phyloP scores from a whole-genome alignment of 345 rosid genomes.

The Combretum micranthum region DNA sequence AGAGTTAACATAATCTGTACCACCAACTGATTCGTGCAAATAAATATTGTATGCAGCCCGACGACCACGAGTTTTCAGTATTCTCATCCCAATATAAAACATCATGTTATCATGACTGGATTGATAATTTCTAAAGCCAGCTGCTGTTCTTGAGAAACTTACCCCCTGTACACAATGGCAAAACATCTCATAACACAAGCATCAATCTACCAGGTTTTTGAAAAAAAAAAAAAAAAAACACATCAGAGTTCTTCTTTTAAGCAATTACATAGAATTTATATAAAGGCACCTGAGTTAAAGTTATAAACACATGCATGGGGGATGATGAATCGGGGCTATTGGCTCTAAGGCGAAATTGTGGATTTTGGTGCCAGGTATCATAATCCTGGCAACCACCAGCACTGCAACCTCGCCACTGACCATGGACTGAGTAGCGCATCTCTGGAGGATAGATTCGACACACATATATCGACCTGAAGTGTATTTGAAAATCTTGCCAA shows the following conservation, averaged over 20 bases:
- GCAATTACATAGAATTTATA: neutral
- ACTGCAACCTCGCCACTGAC: conserved; percentile 95
- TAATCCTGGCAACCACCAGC: conserved; percentile 99
- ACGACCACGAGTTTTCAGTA: conserved; percentile 93
- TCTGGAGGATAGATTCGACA: conserved; percentile 96
- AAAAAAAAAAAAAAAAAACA: neutral
- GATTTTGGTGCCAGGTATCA: conserved; percentile 98
- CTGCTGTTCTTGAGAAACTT: conserved; percentile 90
- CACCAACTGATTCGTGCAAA: conserved; percentile 98
- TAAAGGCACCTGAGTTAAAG: conserved; percentile 81
- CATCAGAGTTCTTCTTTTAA: neutral
- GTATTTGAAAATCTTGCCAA: conserved; percentile 99
- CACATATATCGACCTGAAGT: conserved; percentile 96
- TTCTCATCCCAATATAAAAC: conserved; percentile 98
- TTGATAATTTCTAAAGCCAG: conserved; percentile 92
- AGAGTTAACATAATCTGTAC: conserved; percentile 99
- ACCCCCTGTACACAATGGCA: conserved; percentile 56
- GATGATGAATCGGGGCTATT: conserved; percentile 81
- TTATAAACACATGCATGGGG: conserved; percentile 91
- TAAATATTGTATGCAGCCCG: conserved; percentile 95
- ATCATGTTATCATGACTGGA: conserved; percentile 89
- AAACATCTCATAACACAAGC: neutral
- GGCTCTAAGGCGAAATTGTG: conserved; percentile 90
- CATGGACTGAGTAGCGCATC: conserved; percentile 95
- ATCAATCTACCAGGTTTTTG: neutral